Conservation (phyloP, 2,329 filamentous ascomycete genomes). For the Penicillium sp. region DNA sequence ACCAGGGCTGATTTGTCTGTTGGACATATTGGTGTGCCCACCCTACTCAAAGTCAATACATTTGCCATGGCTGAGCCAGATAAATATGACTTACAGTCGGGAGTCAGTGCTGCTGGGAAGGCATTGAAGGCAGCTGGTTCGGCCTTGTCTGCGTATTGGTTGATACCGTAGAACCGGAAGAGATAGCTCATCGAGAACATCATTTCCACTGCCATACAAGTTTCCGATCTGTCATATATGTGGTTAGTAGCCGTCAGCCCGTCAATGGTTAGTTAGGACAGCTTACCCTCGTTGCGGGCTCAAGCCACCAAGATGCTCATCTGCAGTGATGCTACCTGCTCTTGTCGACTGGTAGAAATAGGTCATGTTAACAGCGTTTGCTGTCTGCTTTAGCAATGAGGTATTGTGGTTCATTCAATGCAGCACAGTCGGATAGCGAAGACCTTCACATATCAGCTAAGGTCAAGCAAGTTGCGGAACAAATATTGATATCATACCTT, state of each 20-base stretch:
- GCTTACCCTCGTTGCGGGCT: not conserved
- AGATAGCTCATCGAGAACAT: slow-evolving; percentile 60
- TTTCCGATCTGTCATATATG: slow-evolving; percentile 54
- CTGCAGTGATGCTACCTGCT: not conserved
- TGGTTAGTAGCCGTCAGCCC: slow-evolving; percentile 9
- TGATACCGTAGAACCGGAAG: slow-evolving; percentile 57
- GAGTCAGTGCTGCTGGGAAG: slow-evolving; percentile 58
- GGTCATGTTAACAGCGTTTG: not conserved
- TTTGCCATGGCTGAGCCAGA: not conserved
- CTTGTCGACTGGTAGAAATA: not conserved
- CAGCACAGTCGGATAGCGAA: slow-evolving; percentile 55
- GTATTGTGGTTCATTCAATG: slow-evolving; percentile 55
- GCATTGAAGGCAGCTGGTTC: slow-evolving; percentile 63
- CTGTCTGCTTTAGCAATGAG: slow-evolving; percentile 31
- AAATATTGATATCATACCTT: slow-evolving; percentile 30
- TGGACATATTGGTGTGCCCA: slow-evolving; percentile 64
- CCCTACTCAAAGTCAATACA: slow-evolving; percentile 29
- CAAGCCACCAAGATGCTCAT: not conserved
- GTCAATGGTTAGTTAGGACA: not conserved
- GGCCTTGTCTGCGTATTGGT: slow-evolving; percentile 57
- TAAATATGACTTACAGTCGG: slow-evolving; percentile 43
- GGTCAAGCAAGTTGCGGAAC: not conserved
- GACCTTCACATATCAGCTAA: slow-evolving; percentile 32
- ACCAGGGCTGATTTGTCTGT: slow-evolving; percentile 61
- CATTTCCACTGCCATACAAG: slow-evolving; percentile 59